Evolutionary conservation across 2,329 filamentous ascomycete species (phyloP).

Genomic region (Scolecobasidium constrictum): DNA sequence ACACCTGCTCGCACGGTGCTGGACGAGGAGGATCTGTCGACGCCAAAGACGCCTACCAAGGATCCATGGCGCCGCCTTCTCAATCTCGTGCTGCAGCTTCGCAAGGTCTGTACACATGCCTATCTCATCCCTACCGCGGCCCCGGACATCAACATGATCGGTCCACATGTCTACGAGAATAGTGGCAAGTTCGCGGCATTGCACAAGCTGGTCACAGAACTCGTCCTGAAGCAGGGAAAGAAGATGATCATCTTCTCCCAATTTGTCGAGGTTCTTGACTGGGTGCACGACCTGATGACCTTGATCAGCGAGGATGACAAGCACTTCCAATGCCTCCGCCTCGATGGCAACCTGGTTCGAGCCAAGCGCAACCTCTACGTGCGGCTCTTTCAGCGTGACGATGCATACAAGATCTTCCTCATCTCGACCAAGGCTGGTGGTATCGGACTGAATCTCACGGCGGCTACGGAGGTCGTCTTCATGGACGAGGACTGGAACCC

Average conservation of each 20-base stretch:
- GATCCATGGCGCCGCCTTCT: constrained; percentile 38
- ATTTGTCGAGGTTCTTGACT: constrained; percentile 40
- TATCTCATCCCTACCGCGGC: constrained; percentile 38
- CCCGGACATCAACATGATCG: constrained; percentile 35
- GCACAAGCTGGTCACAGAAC: constrained; percentile 38
- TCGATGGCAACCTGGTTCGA: constrained; percentile 39
- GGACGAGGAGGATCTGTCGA: constrained; percentile 19
- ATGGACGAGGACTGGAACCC: constrained; percentile 47
- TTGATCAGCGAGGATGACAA: constrained; percentile 31
- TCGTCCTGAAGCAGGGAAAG: constrained; percentile 38
- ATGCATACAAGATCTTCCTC: constrained; percentile 42
- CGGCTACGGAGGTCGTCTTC: constrained; percentile 45
- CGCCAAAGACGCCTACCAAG: constrained; percentile 8
- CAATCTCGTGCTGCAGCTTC: constrained; percentile 45
- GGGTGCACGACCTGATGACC: constrained; percentile 39
- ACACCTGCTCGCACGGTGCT: constrained; percentile 19
- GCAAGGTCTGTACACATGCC: constrained; percentile 45
- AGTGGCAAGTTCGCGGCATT: constrained; percentile 48
- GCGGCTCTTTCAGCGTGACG: constrained; percentile 39
- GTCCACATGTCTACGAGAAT: constrained; percentile 36
- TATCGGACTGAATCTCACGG: constrained; percentile 43
- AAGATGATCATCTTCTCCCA: constrained; percentile 48
- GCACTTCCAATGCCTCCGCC: constrained; percentile 34
- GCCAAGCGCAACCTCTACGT: constrained; percentile 42
- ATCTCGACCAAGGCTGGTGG: constrained; percentile 46